phyloP scores from a whole-genome alignment of 805 yeast species.

The Saccharomyces kudriavzevii region DNA sequence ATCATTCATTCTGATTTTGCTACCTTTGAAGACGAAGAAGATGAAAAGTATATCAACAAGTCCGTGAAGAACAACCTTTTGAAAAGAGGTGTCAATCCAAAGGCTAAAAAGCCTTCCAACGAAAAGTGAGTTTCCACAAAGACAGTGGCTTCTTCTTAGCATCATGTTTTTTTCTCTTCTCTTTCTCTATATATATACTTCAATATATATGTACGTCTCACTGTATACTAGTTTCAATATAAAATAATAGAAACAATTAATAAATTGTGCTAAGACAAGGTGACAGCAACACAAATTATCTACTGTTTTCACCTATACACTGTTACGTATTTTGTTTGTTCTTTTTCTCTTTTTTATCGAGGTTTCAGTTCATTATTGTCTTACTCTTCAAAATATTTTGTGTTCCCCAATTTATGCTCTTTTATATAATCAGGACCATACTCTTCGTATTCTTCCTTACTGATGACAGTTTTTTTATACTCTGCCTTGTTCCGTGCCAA shows the following conservation, averaged over 20 bases:
- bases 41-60: slow-evolving; percentile 60
- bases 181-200: neutral
- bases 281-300: neutral
- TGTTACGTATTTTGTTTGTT: neutral
- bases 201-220: neutral
- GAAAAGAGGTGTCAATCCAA: slow-evolving; percentile 69
- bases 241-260: neutral
- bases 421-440: slow-evolving; percentile 83
- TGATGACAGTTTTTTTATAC: slow-evolving; percentile 41
- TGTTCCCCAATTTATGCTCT: slow-evolving; percentile 75
- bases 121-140: slow-evolving; percentile 1
- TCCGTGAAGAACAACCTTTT: slow-evolving; percentile 56
- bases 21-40: slow-evolving; percentile 67
- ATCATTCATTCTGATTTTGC: slow-evolving; percentile 83
- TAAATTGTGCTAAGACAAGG: neutral
- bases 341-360: neutral
- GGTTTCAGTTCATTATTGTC: neutral
- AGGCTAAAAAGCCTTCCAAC: slow-evolving; percentile 23
- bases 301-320: neutral
- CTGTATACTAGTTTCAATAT: neutral
- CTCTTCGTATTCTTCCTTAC: slow-evolving; percentile 74
- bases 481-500: slow-evolving; percentile 51
- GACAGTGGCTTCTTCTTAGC: neutral
- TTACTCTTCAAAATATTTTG: slow-evolving; percentile 17
- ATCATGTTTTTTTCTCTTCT: neutral